phyloP scores from a whole-genome alignment of 257 asterid genomes.

The Asclepias syriaca region DNA sequence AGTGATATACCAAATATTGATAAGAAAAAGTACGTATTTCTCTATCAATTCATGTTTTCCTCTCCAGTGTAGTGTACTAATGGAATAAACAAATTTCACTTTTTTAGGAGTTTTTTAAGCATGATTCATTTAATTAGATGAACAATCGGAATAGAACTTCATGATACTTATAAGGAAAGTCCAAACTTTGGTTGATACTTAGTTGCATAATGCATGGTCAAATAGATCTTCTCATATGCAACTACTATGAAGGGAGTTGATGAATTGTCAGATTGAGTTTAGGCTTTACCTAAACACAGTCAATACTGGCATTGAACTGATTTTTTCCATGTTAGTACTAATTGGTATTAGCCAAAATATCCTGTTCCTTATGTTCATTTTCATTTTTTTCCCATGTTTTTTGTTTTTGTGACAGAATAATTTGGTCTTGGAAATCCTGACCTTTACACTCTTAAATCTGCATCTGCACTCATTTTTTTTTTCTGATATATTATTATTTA shows the following conservation, averaged over 20 bases:
- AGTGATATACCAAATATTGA: slow-evolving; percentile 65
- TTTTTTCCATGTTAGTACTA: background rate
- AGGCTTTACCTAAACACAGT: background rate
- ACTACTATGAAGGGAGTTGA: background rate
- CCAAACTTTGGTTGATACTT: background rate
- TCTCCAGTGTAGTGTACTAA: background rate
- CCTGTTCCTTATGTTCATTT: background rate
- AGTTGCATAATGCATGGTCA: background rate
- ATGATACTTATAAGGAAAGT: background rate
- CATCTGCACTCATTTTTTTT: background rate
- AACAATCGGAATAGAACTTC: background rate
- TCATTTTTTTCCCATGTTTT: background rate
- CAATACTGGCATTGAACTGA: background rate
- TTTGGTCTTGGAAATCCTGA: background rate
- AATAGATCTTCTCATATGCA: background rate
- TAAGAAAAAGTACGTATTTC: slow-evolving; percentile 52
- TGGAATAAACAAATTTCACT: background rate
- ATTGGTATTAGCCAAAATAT: background rate
- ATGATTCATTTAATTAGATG: background rate
- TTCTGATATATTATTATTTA: background rate
- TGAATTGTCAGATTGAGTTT: background rate
- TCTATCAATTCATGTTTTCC: slow-evolving; percentile 1
- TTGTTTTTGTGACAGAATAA: background rate
- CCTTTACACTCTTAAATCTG: background rate
- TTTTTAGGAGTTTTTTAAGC: background rate